phyloP scores from a whole-genome alignment of 140 eudicot species.

The Stevia rebaudiana region DNA sequence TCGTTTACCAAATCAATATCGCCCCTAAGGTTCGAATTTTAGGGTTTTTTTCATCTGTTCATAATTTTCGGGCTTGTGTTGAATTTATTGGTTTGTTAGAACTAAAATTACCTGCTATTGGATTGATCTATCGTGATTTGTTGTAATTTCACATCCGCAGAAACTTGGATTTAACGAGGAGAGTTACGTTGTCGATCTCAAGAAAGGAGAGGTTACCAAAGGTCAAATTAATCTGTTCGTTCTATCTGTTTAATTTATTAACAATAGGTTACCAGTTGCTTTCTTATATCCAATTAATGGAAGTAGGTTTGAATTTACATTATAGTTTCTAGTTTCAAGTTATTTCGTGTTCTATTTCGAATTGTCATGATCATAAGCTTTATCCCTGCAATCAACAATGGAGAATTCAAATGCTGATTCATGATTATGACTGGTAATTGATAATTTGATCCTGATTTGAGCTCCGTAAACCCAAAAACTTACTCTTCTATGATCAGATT shows the following conservation, averaged over 20 bases:
- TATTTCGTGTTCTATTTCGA: constrained; percentile 6
- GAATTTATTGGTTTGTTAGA: background rate
- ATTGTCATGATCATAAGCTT: background rate
- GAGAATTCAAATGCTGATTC: background rate
- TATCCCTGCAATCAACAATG: background rate
- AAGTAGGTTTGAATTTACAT: background rate
- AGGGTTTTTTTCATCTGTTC: background rate
- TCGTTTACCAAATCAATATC: constrained; percentile 75
- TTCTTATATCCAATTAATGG: background rate
- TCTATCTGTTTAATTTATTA: background rate
- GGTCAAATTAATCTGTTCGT: constrained; percentile 25
- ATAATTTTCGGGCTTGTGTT: background rate
- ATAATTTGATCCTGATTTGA: constrained; percentile 4
- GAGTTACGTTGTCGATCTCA: constrained; percentile 69
- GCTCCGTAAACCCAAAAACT: background rate
- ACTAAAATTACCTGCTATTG: background rate
- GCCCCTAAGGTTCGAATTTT: constrained; percentile 80
- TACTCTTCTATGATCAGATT: background rate
- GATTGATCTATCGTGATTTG: background rate
- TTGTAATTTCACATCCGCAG: constrained; percentile 27
- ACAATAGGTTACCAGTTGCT: background rate
- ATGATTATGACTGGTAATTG: background rate
- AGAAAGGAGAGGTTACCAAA: constrained; percentile 85
- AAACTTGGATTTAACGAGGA: constrained; percentile 79
- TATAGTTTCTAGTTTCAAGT: background rate